Evolutionary conservation across 345 rosid genomes (phyloP).

Genomic region (Salix koriyanagi): DNA sequence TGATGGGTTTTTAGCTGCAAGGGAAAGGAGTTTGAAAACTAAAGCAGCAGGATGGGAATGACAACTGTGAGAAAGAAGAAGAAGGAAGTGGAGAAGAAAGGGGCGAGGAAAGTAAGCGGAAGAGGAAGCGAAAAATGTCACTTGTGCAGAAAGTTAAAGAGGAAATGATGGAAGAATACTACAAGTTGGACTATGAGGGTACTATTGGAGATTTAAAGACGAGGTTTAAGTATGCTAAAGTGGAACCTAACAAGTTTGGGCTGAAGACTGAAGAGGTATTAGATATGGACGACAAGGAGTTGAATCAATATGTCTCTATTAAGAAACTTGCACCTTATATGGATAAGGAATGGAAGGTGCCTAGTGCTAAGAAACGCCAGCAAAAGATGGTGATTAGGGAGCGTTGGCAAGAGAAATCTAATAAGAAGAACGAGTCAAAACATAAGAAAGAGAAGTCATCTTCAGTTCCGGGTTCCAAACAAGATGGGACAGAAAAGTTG

Average conservation of each 20-base stretch:
- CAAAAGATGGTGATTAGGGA: conserved; percentile 49
- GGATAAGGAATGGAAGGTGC: conserved; percentile 81
- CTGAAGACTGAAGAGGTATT: conserved; percentile 59
- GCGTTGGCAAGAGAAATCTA: conserved; percentile 25
- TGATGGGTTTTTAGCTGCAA: conserved; percentile 62
- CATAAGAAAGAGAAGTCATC: conserved; percentile 16
- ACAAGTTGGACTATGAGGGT: conserved; percentile 88
- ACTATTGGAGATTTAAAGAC: conserved; percentile 82
- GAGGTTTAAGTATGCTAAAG: conserved; percentile 81
- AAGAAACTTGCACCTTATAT: conserved; percentile 74
- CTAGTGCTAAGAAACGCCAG: conserved; percentile 40
- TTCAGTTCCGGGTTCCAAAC: conserved; percentile 11
- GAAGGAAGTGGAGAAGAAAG: conserved; percentile 9
- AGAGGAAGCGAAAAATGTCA: conserved; percentile 66
- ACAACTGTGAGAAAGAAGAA: conserved; percentile 7
- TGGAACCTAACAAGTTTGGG: conserved; percentile 57
- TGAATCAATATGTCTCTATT: conserved; percentile 81
- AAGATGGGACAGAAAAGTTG: conserved; percentile 18
- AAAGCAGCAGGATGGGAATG: conserved; percentile 30
- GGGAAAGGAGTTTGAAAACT: conserved; percentile 51
- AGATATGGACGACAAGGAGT: conserved; percentile 55
- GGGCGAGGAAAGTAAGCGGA: conserved; percentile 48
- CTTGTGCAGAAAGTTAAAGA: conserved; percentile 59
- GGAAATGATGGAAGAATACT: conserved; percentile 81
- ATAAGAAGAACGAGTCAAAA: conserved; percentile 44